Conservation (phyloP, 2,329 filamentous ascomycete genomes). For the Ascochyta koolunga region DNA sequence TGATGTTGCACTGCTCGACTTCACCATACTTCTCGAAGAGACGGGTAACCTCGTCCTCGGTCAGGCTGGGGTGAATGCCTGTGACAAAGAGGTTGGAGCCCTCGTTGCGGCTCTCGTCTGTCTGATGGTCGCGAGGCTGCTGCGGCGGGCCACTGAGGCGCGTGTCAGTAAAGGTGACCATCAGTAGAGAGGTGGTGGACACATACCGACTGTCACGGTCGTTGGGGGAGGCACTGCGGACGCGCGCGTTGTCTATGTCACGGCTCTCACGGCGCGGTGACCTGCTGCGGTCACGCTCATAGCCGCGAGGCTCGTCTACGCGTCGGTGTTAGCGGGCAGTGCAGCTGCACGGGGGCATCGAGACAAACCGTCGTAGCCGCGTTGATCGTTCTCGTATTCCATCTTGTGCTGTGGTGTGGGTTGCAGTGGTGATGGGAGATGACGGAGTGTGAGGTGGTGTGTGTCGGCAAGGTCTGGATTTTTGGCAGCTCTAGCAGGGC, state of each 20-base stretch:
- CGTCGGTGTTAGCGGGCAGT: constrained; percentile 28
- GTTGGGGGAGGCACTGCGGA: constrained; percentile 69
- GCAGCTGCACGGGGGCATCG: constrained; percentile 11
- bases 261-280: constrained; percentile 63
- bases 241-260: constrained; percentile 61
- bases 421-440: constrained; percentile 29
- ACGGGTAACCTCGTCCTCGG: constrained; percentile 87
- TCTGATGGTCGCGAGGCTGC: constrained; percentile 64
- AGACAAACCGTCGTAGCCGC: constrained; percentile 68
- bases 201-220: constrained; percentile 56
- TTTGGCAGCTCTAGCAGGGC: constrained; percentile 34
- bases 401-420: constrained; percentile 53
- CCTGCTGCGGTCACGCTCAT: constrained; percentile 70
- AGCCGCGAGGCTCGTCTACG: constrained; percentile 64
- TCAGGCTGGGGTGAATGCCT: constrained; percentile 91
- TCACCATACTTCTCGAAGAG: constrained; percentile 99
- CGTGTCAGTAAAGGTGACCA: constrained; percentile 22
- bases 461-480: constrained; percentile 32
- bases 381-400: constrained; percentile 71
- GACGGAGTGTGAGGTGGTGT: constrained; percentile 28
- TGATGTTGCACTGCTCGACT: constrained; percentile 99
- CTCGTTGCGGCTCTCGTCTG: constrained; percentile 82
- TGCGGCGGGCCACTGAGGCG: constrained; percentile 54
- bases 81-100: constrained; percentile 99
- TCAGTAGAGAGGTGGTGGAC: background rate